Conservation (phyloP, 176 grass and related monocot species). For the Oryza punctata region DNA sequence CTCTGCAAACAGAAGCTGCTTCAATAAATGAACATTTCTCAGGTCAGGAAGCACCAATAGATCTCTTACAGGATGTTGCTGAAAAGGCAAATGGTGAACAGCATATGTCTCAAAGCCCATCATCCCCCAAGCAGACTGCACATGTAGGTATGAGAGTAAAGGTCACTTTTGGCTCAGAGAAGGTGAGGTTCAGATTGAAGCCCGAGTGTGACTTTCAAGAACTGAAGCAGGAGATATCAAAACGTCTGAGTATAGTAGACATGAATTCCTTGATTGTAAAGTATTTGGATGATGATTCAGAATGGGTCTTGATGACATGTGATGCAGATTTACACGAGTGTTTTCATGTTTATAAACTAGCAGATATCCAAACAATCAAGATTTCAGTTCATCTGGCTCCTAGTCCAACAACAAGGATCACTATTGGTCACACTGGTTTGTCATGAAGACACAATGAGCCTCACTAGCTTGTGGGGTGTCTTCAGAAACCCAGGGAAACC, state of each 20-base stretch:
- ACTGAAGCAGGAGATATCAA: constrained; percentile 77
- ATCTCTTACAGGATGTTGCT: constrained; percentile 38
- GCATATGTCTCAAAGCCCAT: constrained; percentile 40
- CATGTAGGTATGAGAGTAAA: constrained; percentile 72
- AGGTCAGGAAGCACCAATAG: constrained; percentile 39
- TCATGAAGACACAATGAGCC: constrained; percentile 39
- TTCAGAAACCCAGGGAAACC: constrained; percentile 28
- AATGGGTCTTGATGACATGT: constrained; percentile 94
- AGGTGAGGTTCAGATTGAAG: constrained; percentile 72
- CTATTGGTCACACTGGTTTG: constrained; percentile 37
- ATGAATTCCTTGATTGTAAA: constrained; percentile 61
- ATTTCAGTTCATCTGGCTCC: constrained; percentile 60
- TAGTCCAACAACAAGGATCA: constrained; percentile 38
- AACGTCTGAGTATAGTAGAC: constrained; percentile 64
- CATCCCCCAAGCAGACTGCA: constrained; percentile 39
- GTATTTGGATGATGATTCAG: constrained; percentile 92
- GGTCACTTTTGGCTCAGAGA: constrained; percentile 75
- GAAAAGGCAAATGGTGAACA: constrained; percentile 36
- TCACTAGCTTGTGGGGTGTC: constrained; percentile 25
- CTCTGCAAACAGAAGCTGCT: constrained; percentile 48
- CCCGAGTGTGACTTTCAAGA: constrained; percentile 67
- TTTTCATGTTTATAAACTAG: constrained; percentile 74
- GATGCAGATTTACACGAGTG: constrained; percentile 96
- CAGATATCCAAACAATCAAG: constrained; percentile 77
- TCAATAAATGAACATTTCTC: constrained; percentile 44